Evolutionary conservation across 352 stramenopile species (phyloP), one percentile per base, ranked within the genome.

Genomic region (Pythium rhizo-oryzae): DNA sequence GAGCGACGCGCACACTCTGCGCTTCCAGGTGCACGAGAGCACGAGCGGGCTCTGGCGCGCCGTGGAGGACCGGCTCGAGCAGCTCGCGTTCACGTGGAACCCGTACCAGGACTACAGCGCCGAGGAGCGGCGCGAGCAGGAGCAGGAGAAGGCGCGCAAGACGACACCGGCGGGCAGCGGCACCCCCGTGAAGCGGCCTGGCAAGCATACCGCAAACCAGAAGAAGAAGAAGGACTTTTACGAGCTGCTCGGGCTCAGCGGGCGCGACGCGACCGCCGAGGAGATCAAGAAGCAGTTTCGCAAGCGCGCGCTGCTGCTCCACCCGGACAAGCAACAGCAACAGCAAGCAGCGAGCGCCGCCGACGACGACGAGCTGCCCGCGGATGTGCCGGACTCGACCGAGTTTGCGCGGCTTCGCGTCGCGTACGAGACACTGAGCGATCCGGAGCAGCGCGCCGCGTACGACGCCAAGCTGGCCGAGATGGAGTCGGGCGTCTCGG

Each of bases 371-470:
- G 58, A 59, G n/a, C 25, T 60, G 28, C 44, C 58, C 0, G 8
- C 59, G 15, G 62, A 41, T n/a, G 54, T 62, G 8, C n/a, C 30
- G 1, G 65, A 73, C 28, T 80, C 77, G 52, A 83, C 73, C 4
- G 74, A 88, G 62, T 93, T 93, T 71, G 85, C 85, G 24, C 76
- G 82, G 12, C 72, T 93, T 13, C 63, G 80, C 25, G 62, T 92
- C 28, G 85, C 84, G 4, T 93, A 92, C 67, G 85, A 92, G 75
- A 92, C 85, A 57, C 74, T 93, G 30, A 89, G 80, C 28, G 79
- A 93, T 57, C 82, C 80, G 0, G 71, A 70, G 16, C 74, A 82
- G 60, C 77, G 85, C 8, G 72, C 76, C 4, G 71, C 73, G 13
- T 93, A 93, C 62, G 84, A 93, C 58, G 64, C 69, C 8, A 87